Evolutionary conservation across 306 rosid species (phyloP).

Genomic region (Cicer chorassanicum): DNA sequence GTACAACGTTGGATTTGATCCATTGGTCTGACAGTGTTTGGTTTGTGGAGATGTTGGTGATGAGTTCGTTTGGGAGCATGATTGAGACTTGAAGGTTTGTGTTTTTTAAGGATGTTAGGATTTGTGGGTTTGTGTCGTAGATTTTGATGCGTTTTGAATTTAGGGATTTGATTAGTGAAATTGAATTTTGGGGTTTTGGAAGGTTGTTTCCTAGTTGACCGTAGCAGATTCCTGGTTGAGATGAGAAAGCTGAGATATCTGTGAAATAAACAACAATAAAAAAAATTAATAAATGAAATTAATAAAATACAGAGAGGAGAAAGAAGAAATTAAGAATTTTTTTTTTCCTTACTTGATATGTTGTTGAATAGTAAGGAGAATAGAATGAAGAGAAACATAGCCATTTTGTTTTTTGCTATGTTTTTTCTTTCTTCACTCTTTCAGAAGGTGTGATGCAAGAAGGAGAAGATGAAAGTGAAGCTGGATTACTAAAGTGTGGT

Average conservation of each 20-base stretch:
- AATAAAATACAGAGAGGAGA: not conserved
- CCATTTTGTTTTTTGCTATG: not conserved
- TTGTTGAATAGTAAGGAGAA: not conserved
- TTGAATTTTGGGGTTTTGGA: conserved; percentile 60
- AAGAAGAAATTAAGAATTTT: not conserved
- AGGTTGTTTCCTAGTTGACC: conserved; percentile 85
- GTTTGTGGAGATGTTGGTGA: conserved; percentile 63
- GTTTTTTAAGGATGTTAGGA: conserved; percentile 61
- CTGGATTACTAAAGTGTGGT: not conserved
- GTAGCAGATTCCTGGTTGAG: conserved; percentile 69
- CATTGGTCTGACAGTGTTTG: conserved; percentile 67
- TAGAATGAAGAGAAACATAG: not conserved
- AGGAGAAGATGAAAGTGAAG: not conserved
- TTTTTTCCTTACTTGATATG: conserved; percentile 7
- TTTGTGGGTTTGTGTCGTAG: conserved; percentile 55
- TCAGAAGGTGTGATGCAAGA: not conserved
- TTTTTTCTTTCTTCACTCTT: not conserved
- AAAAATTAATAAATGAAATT: not conserved
- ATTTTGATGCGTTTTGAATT: conserved; percentile 75
- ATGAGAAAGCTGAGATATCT: conserved; percentile 55
- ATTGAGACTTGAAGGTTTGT: conserved; percentile 61
- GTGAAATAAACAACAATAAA: conserved; percentile 25
- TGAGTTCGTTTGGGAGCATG: conserved; percentile 76
- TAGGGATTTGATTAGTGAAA: conserved; percentile 57
- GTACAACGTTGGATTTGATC: conserved; percentile 58